Conservation (phyloP, 1,284 basidiomycete genomes). For the Earliella scabrosa region DNA sequence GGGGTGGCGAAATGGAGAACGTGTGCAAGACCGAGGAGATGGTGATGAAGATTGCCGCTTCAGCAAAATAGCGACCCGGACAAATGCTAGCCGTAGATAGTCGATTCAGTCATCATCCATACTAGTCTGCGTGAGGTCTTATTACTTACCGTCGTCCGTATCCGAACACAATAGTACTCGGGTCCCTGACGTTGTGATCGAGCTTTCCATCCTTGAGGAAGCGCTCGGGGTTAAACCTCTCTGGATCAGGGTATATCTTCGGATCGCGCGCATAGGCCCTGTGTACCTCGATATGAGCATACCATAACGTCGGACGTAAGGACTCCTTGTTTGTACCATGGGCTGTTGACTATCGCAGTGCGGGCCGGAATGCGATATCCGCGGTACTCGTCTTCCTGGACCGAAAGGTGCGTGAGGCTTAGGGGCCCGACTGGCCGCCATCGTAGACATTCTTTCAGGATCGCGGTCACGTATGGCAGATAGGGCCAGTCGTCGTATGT, state of each 20-base stretch:
- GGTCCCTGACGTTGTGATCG: constrained; percentile 8
- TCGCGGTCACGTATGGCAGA: constrained; percentile 14
- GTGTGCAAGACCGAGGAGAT: constrained; percentile 10
- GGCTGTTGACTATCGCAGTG: constrained; percentile 19
- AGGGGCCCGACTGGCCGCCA: constrained; percentile 22
- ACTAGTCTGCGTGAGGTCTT: not conserved
- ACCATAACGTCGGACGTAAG: not conserved
- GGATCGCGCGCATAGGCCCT: constrained; percentile 21
- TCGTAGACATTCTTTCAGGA: constrained; percentile 22
- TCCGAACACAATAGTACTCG: constrained; percentile 25
- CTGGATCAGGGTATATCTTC: constrained; percentile 18
- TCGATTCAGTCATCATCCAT: not conserved
- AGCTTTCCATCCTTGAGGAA: constrained; percentile 22
- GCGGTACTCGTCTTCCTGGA: constrained; percentile 21
- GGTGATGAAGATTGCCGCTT: constrained; percentile 8
- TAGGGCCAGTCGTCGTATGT: constrained; percentile 15
- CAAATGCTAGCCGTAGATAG: too few relatives aligned
- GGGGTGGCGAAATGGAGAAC: constrained; percentile 1
- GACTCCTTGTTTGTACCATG: constrained; percentile 21
- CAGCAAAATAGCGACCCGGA: constrained; percentile 18
- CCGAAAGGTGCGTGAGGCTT: constrained; percentile 14
- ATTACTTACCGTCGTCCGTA: constrained; percentile 17
- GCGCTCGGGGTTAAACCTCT: constrained; percentile 21
- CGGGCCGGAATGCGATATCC: constrained; percentile 26
- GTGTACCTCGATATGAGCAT: not conserved